Base-by-base conservation (phyloP, 345 rosid genomes). In the Gossypium mustelinum region DNA sequence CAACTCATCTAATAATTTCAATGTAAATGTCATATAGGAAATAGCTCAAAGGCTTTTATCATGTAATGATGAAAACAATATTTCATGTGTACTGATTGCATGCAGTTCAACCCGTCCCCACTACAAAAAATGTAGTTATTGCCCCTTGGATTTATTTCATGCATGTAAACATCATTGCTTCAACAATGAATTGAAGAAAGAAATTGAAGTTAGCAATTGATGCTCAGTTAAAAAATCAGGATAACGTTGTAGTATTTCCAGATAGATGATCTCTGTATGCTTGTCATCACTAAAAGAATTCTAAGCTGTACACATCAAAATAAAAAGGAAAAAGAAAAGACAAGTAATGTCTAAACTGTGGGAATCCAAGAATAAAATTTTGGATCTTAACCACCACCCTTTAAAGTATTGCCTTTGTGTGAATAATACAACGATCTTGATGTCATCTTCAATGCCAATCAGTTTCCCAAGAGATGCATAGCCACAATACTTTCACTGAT, bases 281-380 rank as follows among this genome's bases (percentile, higher is more conserved):
- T 80, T 79, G 85, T 81, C 85, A 83, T 74, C 79, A 78, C 86
- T 83, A 77, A 85, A 86, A 83, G 74, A 78, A 80, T 81, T 84
- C 85, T 84, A 81, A 78, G 78, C 87, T 87, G 89, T 89, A 89
- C 91, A 89, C 67, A 81, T 76, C 76, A 70, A 67, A 79, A 70
- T 34, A 4, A 76, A 51, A 76, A 74, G 50, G 68, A 74, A 79
- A 72, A 88, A 82, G 81, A 56, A 74, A 79, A 55, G 82, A 80
- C 78, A 73, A 50, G 76, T 71, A 64, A 45, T 54, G 63, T 79
- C 84, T 80, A 79, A 66, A 84, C 85, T 67, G 76, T 70, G 72
- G 74, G 75, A 72, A 72, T 50, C 74, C 86, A 61, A 18, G 22
- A 64, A 76, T 43, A 77, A 81, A 24, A 67, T 73, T 44, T 72